Conservation (phyloP, 2,329 filamentous ascomycete species). For the Fusarium marasasianum region DNA sequence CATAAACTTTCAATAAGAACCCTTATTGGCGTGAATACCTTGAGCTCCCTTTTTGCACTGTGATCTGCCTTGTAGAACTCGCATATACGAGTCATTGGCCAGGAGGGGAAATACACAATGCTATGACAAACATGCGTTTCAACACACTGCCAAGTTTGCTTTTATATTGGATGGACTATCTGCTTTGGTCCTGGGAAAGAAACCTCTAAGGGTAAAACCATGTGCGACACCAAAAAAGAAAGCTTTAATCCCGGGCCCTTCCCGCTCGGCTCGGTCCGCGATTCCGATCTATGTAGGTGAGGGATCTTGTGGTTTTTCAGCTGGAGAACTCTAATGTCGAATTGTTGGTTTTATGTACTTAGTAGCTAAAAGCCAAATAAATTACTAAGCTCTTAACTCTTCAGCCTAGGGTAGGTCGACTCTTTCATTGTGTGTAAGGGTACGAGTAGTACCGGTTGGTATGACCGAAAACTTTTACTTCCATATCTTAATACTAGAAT, state of each 20-base stretch:
- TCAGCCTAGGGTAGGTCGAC: neutral
- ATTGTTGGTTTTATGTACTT: neutral
- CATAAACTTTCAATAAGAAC: no score
- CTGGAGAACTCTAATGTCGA: neutral
- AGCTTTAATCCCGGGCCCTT: conserved; percentile 7
- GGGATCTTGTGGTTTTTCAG: neutral
- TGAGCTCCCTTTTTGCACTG: no score
- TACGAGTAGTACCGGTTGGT: neutral
- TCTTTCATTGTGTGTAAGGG: neutral
- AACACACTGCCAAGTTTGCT: neutral
- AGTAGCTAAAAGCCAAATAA: neutral
- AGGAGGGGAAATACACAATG: neutral
- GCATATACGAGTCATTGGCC: no score
- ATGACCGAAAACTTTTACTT: neutral
- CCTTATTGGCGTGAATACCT: no score
- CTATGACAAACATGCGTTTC: neutral
- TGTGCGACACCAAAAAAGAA: neutral
- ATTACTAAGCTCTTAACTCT: neutral
- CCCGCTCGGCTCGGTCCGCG: conserved; percentile 56
- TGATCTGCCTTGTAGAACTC: no score
- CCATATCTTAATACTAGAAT: neutral
- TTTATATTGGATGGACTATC: neutral
- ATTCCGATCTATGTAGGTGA: conserved; percentile 50
- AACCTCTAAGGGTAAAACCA: neutral
- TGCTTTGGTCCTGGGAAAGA: neutral